A percentile compares a stretch with the other conserved stretches of the same genome.
phyloP scores from a whole-genome alignment of 768 basidiomycete genomes.

The Coprinopsis strossmayeri region DNA sequence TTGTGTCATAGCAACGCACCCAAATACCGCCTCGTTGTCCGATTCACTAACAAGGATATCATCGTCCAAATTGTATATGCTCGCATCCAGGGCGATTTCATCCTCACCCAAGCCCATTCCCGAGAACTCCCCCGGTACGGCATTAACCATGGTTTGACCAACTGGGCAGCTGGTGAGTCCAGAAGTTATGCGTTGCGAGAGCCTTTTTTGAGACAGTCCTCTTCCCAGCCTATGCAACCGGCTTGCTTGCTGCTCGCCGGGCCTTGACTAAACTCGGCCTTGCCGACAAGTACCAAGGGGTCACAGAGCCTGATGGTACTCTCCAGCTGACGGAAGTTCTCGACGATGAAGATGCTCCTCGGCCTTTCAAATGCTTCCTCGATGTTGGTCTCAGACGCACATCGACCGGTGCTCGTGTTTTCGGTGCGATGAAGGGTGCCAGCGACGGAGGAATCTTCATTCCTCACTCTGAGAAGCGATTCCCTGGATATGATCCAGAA shows the following conservation, averaged over 20 bases:
- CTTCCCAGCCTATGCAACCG: constrained; percentile 85
- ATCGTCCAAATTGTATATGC: constrained; percentile 96
- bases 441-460: constrained; percentile 97
- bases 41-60: constrained; percentile 97
- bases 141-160: constrained; percentile 96
- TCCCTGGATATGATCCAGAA: constrained; percentile 97
- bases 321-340: constrained; percentile 76
- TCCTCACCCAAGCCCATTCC: constrained; percentile 83
- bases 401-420: constrained; percentile 94
- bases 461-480: constrained; percentile 95
- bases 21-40: constrained; percentile 97
- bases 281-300: constrained; percentile 97
- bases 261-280: constrained; percentile 93
- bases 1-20: constrained; percentile 68
- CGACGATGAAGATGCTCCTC: constrained; percentile 88
- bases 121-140: constrained; percentile 93
- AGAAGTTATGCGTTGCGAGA: not conserved
- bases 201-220: not conserved
- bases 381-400: constrained; percentile 98
- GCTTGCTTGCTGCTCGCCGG: constrained; percentile 90
- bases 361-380: constrained; percentile 99
- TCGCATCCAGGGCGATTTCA: constrained; percentile 94
- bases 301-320: constrained; percentile 85
- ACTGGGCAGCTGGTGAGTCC: constrained; percentile 88
- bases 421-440: constrained; percentile 98